Conservation (phyloP, 2,329 filamentous ascomycete species). For the Fusarium sp. region DNA sequence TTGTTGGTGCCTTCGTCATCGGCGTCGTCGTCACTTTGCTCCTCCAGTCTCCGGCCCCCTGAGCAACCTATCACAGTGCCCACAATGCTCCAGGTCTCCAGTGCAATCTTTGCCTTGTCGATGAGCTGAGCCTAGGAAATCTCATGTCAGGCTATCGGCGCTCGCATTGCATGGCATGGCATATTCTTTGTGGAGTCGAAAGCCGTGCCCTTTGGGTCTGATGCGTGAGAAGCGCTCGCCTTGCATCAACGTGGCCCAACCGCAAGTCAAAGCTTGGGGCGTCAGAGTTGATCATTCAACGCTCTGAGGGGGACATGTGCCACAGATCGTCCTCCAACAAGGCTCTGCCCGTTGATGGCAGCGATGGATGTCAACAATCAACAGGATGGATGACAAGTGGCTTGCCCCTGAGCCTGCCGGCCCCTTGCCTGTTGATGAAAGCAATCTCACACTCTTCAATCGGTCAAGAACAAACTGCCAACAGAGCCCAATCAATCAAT, state of each 20-base stretch:
- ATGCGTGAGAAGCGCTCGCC: slow-evolving; percentile 25
- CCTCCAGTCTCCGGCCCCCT: slow-evolving; percentile 21
- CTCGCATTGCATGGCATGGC: slow-evolving; percentile 22
- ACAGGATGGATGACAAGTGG: neutral
- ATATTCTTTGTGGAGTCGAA: slow-evolving; percentile 21
- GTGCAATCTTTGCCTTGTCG: neutral
- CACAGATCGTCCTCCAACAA: neutral
- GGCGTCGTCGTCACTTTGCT: slow-evolving; percentile 10
- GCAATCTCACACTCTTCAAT: slow-evolving; percentile 13
- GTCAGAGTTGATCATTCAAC: slow-evolving; percentile 30
- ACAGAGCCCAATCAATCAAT: slow-evolving; percentile 17
- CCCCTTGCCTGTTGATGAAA: neutral
- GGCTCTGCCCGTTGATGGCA: neutral
- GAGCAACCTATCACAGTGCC: neutral
- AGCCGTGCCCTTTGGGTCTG: slow-evolving; percentile 9
- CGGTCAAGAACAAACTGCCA: neutral
- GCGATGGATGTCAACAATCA: neutral
- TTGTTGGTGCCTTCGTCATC: slow-evolving; percentile 25
- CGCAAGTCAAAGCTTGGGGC: slow-evolving; percentile 21
- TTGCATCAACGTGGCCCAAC: slow-evolving; percentile 41
- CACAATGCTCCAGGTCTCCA: neutral
- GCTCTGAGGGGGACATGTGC: slow-evolving; percentile 2
- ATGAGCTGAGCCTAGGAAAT: neutral
- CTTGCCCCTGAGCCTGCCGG: slow-evolving; percentile 1
- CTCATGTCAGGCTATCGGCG: slow-evolving; percentile 10